A percentile compares a stretch with the other conserved stretches of the same genome.
These are phyloP conservation scores for Heimioporus sp. DNA, from an alignment of 768 basidiomycete species.

Conservation along the genomic window DNA sequence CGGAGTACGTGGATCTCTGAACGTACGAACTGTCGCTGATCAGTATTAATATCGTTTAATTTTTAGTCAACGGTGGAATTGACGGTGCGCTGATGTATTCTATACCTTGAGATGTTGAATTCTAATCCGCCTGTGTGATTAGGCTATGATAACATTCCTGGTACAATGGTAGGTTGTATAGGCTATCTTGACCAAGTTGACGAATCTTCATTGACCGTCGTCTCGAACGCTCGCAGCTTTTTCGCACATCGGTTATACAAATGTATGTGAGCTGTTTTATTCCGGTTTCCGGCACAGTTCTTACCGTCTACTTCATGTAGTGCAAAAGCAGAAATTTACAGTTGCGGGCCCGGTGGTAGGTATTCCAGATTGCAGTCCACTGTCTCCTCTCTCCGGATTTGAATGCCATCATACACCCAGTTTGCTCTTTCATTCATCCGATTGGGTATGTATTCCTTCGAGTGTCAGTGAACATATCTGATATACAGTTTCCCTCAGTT, in stretches of 20 bases:
- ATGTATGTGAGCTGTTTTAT: slow-evolving; percentile 7
- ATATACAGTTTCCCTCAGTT: slow-evolving; percentile 2
- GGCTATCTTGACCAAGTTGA: too few relatives aligned
- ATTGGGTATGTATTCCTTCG: slow-evolving; percentile 8
- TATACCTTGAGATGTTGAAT: not conserved
- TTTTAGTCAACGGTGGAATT: slow-evolving; percentile 18
- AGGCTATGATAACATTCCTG: slow-evolving; percentile 27
- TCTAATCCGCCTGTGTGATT: not conserved
- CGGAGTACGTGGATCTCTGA: slow-evolving; percentile 13
- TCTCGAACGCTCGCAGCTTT: slow-evolving; percentile 11
- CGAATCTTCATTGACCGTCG: not conserved
- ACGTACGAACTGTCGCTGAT: not conserved
- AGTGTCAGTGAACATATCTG: not conserved
- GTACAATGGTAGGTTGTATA: slow-evolving; percentile 15
- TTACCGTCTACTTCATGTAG: slow-evolving; percentile 1
- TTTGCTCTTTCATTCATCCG: slow-evolving; percentile 15
- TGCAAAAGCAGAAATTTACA: slow-evolving; percentile 8
- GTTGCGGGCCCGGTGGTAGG: slow-evolving; percentile 20
- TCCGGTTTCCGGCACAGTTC: not conserved
- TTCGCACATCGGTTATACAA: slow-evolving; percentile 26
- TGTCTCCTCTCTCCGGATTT: not conserved
- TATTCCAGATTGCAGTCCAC: not conserved
- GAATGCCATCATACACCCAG: slow-evolving; percentile 5
- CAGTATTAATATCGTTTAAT: not conserved
- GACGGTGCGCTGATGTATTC: slow-evolving; percentile 11